Evolutionary conservation across 768 basidiomycete genomes (phyloP).

Genomic region (Sarcodon aspratus): DNA sequence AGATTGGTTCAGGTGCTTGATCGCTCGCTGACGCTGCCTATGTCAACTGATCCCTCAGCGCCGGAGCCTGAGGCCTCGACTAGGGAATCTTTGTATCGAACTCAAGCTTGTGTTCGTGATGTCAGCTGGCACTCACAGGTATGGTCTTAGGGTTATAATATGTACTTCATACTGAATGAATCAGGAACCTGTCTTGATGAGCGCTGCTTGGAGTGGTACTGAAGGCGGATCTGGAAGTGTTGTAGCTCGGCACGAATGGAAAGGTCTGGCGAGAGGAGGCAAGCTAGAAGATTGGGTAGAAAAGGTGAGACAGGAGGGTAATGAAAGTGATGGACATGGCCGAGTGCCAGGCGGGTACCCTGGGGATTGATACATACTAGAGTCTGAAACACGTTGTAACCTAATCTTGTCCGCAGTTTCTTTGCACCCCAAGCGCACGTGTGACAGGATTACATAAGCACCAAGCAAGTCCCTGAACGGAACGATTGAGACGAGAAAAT

Average conservation of each 20-base stretch:
- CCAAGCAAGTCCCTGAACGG: too few relatives aligned
- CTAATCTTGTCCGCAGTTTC: too few relatives aligned
- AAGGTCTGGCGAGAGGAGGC: slow-evolving; percentile 68
- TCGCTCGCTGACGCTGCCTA: slow-evolving; percentile 60
- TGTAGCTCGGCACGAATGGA: slow-evolving; percentile 94
- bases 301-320: slow-evolving; percentile 28
- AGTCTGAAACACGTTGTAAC: too few relatives aligned
- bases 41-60: slow-evolving; percentile 62
- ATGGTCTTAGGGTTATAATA: neutral
- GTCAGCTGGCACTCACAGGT: slow-evolving; percentile 92
- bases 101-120: slow-evolving; percentile 67
- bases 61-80: slow-evolving; percentile 29
- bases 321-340: slow-evolving; percentile 7
- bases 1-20: slow-evolving; percentile 75
- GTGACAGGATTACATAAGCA: too few relatives aligned
- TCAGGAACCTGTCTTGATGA: slow-evolving; percentile 85
- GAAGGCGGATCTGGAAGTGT: slow-evolving; percentile 45
- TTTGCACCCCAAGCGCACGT: too few relatives aligned
- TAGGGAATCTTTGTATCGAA: slow-evolving; percentile 13
- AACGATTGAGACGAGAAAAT: too few relatives aligned
- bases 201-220: slow-evolving; percentile 65
- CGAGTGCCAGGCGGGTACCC: too few relatives aligned
- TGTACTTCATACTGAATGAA: neutral
- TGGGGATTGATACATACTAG: too few relatives aligned
- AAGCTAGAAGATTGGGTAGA: slow-evolving; percentile 69